Percentiles rank a stretch among this genome's conserved stretches.
Evolutionary conservation across 2,329 filamentous ascomycete species (phyloP).

Genomic region (Pyricularia sp.): DNA sequence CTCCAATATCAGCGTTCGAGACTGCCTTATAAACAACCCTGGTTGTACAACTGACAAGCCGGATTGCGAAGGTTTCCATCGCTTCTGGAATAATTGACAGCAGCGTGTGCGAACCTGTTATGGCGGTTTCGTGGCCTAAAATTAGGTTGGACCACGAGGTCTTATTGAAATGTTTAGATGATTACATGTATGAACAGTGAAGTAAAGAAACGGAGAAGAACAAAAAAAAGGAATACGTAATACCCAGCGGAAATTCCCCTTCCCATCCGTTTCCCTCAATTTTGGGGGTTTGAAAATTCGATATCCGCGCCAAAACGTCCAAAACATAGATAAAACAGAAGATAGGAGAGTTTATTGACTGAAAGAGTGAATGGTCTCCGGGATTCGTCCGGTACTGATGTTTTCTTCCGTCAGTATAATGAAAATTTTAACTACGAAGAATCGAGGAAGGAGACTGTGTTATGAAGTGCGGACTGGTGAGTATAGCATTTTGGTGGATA

Average conservation of each 20-base stretch:
- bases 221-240: neutral
- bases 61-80: neutral
- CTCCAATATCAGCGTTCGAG: too few species aligned
- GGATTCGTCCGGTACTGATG: neutral
- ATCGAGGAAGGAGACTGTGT: neutral
- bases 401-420: neutral
- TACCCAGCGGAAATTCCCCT: neutral
- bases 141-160: neutral
- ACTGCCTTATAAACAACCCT: neutral
- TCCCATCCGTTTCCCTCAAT: neutral
- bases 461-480: neutral
- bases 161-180: neutral
- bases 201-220: slow-evolving; percentile 3
- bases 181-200: neutral
- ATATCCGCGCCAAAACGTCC: neutral
- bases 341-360: neutral
- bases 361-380: neutral
- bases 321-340: neutral
- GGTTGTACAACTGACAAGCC: neutral
- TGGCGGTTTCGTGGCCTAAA: neutral
- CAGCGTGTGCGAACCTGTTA: neutral
- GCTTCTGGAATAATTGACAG: neutral
- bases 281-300: neutral
- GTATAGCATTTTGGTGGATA: neutral
- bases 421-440: neutral